A percentile compares a stretch with the other conserved stretches of the same genome.
phyloP scores from a whole-genome alignment of 192 early-diverging fungal genomes.

The Backusella sp. region DNA sequence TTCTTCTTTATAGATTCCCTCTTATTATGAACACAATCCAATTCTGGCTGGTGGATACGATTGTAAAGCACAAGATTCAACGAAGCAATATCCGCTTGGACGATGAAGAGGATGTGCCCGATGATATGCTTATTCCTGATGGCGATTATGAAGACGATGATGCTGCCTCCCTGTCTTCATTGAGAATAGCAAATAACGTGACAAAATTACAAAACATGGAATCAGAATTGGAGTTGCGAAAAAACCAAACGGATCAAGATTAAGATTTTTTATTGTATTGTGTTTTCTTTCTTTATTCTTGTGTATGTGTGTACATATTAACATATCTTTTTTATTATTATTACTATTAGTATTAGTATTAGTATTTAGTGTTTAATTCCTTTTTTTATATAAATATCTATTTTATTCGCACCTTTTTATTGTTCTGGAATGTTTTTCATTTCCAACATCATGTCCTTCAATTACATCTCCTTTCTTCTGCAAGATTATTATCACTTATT shows the following conservation, averaged over 20 bases:
- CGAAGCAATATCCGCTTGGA: background rate
- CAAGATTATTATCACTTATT: background rate
- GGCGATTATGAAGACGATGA: background rate
- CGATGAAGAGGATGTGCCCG: background rate
- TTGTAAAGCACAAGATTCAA: constrained; percentile 56
- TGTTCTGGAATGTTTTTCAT: background rate
- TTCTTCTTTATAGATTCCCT: constrained; percentile 50
- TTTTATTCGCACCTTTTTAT: background rate
- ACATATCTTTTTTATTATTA: background rate
- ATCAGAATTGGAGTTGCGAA: background rate
- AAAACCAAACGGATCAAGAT: background rate
- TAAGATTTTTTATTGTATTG: background rate
- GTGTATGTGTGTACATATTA: background rate
- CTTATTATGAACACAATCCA: constrained; percentile 84
- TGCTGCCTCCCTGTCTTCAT: background rate
- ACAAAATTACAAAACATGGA: constrained; percentile 1
- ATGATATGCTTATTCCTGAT: constrained; percentile 11
- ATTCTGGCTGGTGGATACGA: constrained; percentile 66
- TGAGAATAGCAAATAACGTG: background rate
- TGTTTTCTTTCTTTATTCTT: background rate
- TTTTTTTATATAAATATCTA: background rate
- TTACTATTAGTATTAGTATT: background rate
- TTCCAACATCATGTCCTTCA: background rate
- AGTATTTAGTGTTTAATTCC: background rate
- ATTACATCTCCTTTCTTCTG: background rate